Evolutionary conservation across 768 basidiomycete species (phyloP).

Genomic region (Xerocomellus chrysenteron): DNA sequence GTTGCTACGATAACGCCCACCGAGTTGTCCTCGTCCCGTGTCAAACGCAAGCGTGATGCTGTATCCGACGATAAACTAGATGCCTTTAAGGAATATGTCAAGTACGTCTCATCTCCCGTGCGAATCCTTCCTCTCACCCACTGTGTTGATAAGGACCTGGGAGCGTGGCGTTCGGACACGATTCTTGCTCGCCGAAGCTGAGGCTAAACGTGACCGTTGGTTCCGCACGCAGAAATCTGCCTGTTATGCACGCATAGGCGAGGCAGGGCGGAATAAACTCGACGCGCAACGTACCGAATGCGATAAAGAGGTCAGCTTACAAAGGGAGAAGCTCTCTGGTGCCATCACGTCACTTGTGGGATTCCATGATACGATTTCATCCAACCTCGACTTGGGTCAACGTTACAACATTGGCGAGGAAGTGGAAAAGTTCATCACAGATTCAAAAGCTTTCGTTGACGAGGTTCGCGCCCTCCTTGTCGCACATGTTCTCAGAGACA

Average conservation of each 20-base stretch:
- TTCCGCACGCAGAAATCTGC: constrained; percentile 31
- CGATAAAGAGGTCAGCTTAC: constrained; percentile 24
- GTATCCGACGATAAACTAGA: constrained; percentile 23
- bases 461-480: constrained; percentile 28
- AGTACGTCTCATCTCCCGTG: constrained; percentile 16
- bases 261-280: constrained; percentile 30
- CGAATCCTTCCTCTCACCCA: not conserved
- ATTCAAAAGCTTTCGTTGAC: constrained; percentile 28
- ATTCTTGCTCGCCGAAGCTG: constrained; percentile 27
- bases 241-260: constrained; percentile 29
- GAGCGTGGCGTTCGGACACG: constrained; percentile 32
- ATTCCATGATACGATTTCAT: constrained; percentile 21
- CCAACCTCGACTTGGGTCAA: constrained; percentile 27
- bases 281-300: constrained; percentile 28
- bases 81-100: constrained; percentile 30
- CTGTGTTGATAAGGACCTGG: constrained; percentile 19
- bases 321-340: constrained; percentile 25
- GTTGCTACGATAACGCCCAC: constrained; percentile 13
- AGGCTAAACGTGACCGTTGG: constrained; percentile 30
- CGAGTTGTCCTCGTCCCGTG: constrained; percentile 11
- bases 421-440: constrained; percentile 17
- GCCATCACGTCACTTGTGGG: constrained; percentile 25
- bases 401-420: constrained; percentile 28
- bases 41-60: constrained; percentile 28
- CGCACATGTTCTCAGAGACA: constrained; percentile 15